Percentiles rank a stretch among this genome's conserved stretches.
These are phyloP conservation scores for Verticillium zaregamsianum DNA, from an alignment of 2,329 filamentous ascomycete genomes.

Conservation along the genomic window DNA sequence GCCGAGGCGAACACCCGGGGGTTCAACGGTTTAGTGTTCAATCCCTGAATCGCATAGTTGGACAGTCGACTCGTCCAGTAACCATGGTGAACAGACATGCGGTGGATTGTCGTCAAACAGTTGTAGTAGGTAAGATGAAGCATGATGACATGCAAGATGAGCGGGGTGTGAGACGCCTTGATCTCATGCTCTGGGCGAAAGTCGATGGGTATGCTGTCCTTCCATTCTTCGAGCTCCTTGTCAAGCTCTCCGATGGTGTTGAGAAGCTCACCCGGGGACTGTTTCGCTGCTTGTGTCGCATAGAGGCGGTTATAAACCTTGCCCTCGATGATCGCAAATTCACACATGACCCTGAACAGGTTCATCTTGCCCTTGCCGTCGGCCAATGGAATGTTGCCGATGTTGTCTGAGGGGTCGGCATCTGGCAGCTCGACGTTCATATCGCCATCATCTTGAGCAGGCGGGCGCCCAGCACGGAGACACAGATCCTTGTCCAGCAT, in stretches of 20 bases:
- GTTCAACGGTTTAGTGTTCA: conserved; percentile 87
- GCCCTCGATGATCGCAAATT: conserved; percentile 87
- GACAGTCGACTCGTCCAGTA: conserved; percentile 96
- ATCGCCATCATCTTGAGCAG: conserved; percentile 60
- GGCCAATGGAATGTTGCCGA: conserved; percentile 87
- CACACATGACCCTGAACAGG: conserved; percentile 87
- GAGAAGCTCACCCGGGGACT: conserved; percentile 86
- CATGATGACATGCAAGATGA: conserved; percentile 93
- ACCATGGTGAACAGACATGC: conserved; percentile 96
- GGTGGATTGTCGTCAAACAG: conserved; percentile 93
- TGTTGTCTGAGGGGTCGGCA: conserved; percentile 84
- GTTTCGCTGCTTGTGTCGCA: conserved; percentile 85
- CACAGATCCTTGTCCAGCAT: conserved; percentile 62
- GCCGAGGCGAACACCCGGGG: conserved; percentile 93
- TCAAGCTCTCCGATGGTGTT: conserved; percentile 96
- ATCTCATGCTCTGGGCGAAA: conserved; percentile 98
- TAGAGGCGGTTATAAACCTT: conserved; percentile 92
- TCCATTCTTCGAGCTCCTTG: conserved; percentile 87
- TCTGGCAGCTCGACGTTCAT: conserved; percentile 97
- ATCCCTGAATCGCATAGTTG: conserved; percentile 89
- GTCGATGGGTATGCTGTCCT: conserved; percentile 89
- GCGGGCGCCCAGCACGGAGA: conserved; percentile 54
- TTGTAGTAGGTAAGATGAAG: conserved; percentile 98
- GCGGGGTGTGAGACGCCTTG: conserved; percentile 82
- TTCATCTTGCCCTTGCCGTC: conserved; percentile 93